A percentile compares a stretch with the other conserved stretches of the same genome.
Conservation (phyloP, 2,329 filamentous ascomycete species). For the Xenosphaeropsis pyriputrescens region DNA sequence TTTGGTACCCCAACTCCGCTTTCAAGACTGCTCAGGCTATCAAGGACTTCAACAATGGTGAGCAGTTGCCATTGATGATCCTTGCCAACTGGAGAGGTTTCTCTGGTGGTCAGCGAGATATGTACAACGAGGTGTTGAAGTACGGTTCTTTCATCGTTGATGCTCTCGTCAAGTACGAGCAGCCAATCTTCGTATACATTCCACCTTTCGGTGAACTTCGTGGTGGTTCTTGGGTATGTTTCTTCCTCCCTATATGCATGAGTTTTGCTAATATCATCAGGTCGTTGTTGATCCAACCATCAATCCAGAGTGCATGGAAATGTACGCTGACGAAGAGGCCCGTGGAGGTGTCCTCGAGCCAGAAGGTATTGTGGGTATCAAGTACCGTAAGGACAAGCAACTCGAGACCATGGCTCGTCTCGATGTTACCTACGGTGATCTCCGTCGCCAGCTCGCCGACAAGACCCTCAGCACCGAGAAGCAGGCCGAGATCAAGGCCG, state of each 20-base stretch:
- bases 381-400: conserved; percentile 95
- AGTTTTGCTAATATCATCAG: conserved; percentile 22
- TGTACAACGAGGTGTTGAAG: conserved; percentile 99
- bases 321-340: conserved; percentile 93
- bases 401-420: conserved; percentile 94
- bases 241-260: conserved; percentile 1
- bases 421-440: conserved; percentile 66
- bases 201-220: conserved; percentile 91
- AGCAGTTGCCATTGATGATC: conserved; percentile 97
- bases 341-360: conserved; percentile 96
- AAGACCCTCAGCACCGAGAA: conserved; percentile 55
- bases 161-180: conserved; percentile 93
- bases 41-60: conserved; percentile 97
- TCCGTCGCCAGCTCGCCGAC: conserved; percentile 64
- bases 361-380: conserved; percentile 97
- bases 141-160: conserved; percentile 99
- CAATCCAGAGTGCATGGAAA: conserved; percentile 94
- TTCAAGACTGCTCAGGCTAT: conserved; percentile 99
- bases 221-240: conserved; percentile 81
- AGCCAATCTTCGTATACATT: conserved; percentile 98
- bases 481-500: conserved; percentile 62
- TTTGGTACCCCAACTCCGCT: conserved; percentile 99
- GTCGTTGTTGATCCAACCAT: conserved; percentile 98
- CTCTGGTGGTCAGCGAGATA: conserved; percentile 97
- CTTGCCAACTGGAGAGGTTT: conserved; percentile 99